A percentile compares a stretch with the other conserved stretches of the same genome.
These are phyloP conservation scores for Tricholoma flavovirens DNA, from an alignment of 768 basidiomycete genomes.

Conservation along the genomic window DNA sequence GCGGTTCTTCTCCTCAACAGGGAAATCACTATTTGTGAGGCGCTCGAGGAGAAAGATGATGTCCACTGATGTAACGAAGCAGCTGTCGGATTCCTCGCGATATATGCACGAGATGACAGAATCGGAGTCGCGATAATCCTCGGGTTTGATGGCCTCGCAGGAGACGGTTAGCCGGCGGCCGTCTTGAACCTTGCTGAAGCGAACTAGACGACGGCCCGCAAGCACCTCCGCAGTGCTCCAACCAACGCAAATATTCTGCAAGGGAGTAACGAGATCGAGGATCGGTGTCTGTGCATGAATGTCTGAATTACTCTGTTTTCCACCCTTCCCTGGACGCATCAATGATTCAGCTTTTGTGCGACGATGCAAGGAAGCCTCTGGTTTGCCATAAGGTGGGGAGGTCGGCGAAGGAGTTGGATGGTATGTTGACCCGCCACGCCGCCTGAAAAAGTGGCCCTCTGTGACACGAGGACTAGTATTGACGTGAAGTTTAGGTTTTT, in stretches of 20 bases:
- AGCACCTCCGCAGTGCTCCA: slow-evolving; percentile 65
- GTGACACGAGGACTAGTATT: slow-evolving; percentile 15
- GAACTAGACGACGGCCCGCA: slow-evolving; percentile 77
- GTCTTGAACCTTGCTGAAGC: slow-evolving; percentile 75
- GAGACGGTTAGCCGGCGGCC: slow-evolving; percentile 72
- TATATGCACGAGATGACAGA: slow-evolving; percentile 95
- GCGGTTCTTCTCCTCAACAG: slow-evolving; percentile 94
- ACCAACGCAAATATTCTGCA: slow-evolving; percentile 46
- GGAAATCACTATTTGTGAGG: slow-evolving; percentile 69
- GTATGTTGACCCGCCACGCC: slow-evolving; percentile 30
- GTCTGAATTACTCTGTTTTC: slow-evolving; percentile 32
- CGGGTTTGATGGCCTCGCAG: slow-evolving; percentile 68
- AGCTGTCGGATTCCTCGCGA: slow-evolving; percentile 67
- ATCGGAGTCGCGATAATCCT: slow-evolving; percentile 67
- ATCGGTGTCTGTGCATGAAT: slow-evolving; percentile 46
- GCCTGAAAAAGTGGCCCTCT: slow-evolving; percentile 29
- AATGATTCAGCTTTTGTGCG: slow-evolving; percentile 39
- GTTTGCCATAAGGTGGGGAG: slow-evolving; percentile 30
- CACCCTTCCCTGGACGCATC: slow-evolving; percentile 36
- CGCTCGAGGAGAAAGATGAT: slow-evolving; percentile 89
- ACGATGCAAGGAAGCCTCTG: slow-evolving; percentile 34
- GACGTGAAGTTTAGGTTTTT: slow-evolving; percentile 29
- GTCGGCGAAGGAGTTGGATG: slow-evolving; percentile 37
- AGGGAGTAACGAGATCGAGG: slow-evolving; percentile 55
- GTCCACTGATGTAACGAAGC: slow-evolving; percentile 92